Evolutionary conservation across 371 early-diverging fungal genomes (phyloP).

Genomic region (Rhizomucor miehei): DNA sequence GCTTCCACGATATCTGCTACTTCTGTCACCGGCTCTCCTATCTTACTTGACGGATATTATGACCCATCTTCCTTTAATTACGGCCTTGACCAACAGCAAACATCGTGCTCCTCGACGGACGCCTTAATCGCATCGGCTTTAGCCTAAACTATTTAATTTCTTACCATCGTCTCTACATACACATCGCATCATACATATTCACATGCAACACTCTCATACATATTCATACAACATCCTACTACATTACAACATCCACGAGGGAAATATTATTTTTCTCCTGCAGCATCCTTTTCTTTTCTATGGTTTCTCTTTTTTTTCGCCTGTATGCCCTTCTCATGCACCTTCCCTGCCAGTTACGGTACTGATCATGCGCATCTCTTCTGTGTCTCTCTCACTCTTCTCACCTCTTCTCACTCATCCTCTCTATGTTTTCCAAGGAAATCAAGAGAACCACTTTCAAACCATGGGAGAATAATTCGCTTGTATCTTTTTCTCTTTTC

Average conservation of each 20-base stretch:
- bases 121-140: slow-evolving; percentile 1
- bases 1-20: slow-evolving; percentile 17
- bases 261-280: background rate
- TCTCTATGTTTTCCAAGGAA: slow-evolving; percentile 5
- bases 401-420: slow-evolving; percentile 2
- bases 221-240: background rate
- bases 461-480: background rate
- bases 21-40: slow-evolving; percentile 26
- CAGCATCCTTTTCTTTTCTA: slow-evolving; percentile 4
- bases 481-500: slow-evolving; percentile 1
- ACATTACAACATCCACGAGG: background rate
- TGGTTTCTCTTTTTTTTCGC: slow-evolving; percentile 6
- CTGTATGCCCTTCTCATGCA: slow-evolving; percentile 5
- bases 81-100: background rate
- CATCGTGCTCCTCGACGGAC: background rate
- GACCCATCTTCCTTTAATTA: slow-evolving; percentile 7
- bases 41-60: slow-evolving; percentile 20
- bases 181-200: background rate
- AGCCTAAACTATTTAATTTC: background rate
- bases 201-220: background rate
- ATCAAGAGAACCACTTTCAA: slow-evolving; percentile 5
- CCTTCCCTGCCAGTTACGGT: too few species aligned
- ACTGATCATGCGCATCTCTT: background rate
- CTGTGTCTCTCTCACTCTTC: slow-evolving; percentile 1
- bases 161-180: background rate